Percentiles rank a stretch among this genome's conserved stretches.
Conservation (phyloP, 176 grass and related monocot species). For the Avena eriantha region DNA sequence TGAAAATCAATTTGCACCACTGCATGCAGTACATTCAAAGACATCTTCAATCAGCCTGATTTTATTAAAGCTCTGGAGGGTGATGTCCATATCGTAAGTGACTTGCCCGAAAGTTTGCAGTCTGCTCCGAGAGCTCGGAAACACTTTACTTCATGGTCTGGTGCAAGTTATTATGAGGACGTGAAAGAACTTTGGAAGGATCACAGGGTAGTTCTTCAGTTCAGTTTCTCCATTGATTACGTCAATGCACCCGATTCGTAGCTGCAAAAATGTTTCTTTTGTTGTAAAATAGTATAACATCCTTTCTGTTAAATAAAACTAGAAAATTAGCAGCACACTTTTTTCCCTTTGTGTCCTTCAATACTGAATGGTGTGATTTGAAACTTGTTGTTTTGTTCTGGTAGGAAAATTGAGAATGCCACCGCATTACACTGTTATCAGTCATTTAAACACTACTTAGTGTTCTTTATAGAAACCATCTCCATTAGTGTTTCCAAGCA, state of each 20-base stretch:
- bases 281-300: neutral
- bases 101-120: slow-evolving; percentile 76
- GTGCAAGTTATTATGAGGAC: slow-evolving; percentile 83
- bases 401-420: neutral
- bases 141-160: slow-evolving; percentile 93
- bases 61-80: slow-evolving; percentile 85
- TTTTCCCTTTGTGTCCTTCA: neutral
- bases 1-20: slow-evolving; percentile 21
- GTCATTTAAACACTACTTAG: neutral
- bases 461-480: slow-evolving; percentile 17
- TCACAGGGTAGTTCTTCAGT: slow-evolving; percentile 69
- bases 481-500: neutral
- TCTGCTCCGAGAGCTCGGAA: slow-evolving; percentile 80
- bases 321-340: neutral
- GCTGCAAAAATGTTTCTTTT: slow-evolving; percentile 3
- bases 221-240: neutral
- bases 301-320: slow-evolving; percentile 12
- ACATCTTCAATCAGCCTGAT: slow-evolving; percentile 83
- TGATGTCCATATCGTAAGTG: slow-evolving; percentile 70
- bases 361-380: slow-evolving; percentile 23
- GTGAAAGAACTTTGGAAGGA: slow-evolving; percentile 78
- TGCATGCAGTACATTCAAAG: slow-evolving; percentile 72
- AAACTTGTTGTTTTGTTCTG: slow-evolving; percentile 7
- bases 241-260: neutral
- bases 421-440: neutral